Evolutionary conservation across 352 stramenopile species (phyloP), one percentile per base, ranked within the genome.

Genomic region (Blastocystis sp.): DNA sequence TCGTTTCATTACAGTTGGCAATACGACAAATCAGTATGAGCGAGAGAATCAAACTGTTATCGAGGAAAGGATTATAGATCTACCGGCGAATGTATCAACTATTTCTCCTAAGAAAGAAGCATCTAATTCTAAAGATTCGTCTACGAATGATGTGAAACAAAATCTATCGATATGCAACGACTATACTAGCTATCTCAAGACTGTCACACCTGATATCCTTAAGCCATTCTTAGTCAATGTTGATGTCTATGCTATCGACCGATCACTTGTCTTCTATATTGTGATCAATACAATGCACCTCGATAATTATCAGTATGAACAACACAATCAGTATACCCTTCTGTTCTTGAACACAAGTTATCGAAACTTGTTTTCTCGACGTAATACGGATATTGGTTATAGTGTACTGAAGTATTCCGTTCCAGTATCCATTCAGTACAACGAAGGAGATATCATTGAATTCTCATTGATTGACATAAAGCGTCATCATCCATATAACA

Each of bases 111-210:
- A 46, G 39, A 9, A 46, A 46, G 39, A 9, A 46, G 9, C 2
- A 46, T 9, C 39, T 2, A 46, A 46, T 46, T 9, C 39, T 46
- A 46, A 46, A 9, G 39, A 46, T 46, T 2, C 9, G 9, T 46
- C 39, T 9, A 46, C 2, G 39, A 46, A 46, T 2, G 39, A 46
- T 2, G 39, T 46, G 39, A 9, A 2, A 9, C 2, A 46, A 2
- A 2, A 46, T 9, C 12, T 12, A 14, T 35, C 56, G 3, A 46
- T 75, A 27, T 78, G 66, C 39, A 37, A 1, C 5, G 39, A 78
- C n/a, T 78, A 58, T 59, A 78, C 66, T n/a, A 21, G 35, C 11
- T 78, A 78, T 56, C 37, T 78, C 7, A 78, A 78, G 39, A 56
- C 12, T 3, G 37, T 78, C 16, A 78, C 66, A 4, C 37, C 2